Conservation (phyloP, 139 green algal species). For the Tetraselmis striata region DNA sequence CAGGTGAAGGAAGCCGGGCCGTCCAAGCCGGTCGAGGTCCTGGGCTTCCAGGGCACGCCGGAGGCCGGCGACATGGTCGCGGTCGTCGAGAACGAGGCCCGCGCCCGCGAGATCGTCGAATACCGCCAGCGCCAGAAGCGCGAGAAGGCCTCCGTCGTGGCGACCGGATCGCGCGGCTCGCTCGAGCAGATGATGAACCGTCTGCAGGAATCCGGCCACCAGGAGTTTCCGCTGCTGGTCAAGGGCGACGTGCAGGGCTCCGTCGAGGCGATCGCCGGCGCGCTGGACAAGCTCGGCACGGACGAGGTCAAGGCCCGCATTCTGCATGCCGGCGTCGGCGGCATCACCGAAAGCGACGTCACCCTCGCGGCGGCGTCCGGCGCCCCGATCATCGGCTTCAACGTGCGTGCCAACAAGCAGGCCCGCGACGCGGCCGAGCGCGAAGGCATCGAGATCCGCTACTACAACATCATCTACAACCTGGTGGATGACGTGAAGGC, state of each 20-base stretch:
- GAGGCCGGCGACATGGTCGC: slow-evolving; percentile 59
- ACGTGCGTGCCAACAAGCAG: slow-evolving; percentile 30
- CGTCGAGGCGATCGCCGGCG: slow-evolving; percentile 46
- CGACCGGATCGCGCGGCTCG: slow-evolving; percentile 14
- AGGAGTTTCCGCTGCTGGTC: slow-evolving; percentile 50
- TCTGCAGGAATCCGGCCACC: not conserved
- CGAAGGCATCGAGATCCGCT: slow-evolving; percentile 41
- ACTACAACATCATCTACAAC: slow-evolving; percentile 73
- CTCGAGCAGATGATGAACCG: slow-evolving; percentile 6
- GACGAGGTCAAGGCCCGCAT: too few relatives aligned
- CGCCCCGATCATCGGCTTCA: slow-evolving; percentile 70
- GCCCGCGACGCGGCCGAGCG: slow-evolving; percentile 36
- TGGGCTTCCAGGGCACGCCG: slow-evolving; percentile 65
- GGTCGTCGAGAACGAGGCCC: slow-evolving; percentile 10
- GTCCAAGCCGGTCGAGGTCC: slow-evolving; percentile 43
- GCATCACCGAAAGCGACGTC: slow-evolving; percentile 57
- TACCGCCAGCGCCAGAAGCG: too few relatives aligned
- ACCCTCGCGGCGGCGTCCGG: slow-evolving; percentile 49
- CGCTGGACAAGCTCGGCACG: slow-evolving; percentile 32
- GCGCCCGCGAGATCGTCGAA: slow-evolving; percentile 15
- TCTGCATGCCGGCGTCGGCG: slow-evolving; percentile 60
- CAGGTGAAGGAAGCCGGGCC: slow-evolving; percentile 10
- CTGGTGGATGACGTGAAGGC: slow-evolving; percentile 70
- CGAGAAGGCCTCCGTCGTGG: too few relatives aligned
- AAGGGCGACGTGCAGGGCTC: slow-evolving; percentile 76